Evolutionary conservation across 306 rosid species (phyloP).

Genomic region (Vicia sativa): DNA sequence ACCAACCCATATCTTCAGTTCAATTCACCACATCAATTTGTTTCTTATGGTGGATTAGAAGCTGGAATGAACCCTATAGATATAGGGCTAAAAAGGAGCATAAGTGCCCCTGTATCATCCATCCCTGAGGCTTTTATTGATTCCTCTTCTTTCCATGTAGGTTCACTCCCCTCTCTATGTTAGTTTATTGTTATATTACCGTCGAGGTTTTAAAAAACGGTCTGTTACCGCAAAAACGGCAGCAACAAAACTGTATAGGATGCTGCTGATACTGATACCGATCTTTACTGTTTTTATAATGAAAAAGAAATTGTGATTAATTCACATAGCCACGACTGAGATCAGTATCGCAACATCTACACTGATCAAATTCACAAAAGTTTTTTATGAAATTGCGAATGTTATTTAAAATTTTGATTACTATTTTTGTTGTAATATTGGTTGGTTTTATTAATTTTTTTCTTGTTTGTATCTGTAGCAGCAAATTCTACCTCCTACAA

Average conservation of each 20-base stretch:
- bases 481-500: slow-evolving; percentile 56
- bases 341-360: too few species aligned
- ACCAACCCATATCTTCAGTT: slow-evolving; percentile 51
- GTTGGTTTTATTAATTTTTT: slow-evolving; percentile 22
- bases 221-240: too few species aligned
- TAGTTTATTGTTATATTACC: neutral
- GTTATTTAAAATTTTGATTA: too few species aligned
- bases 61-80: slow-evolving; percentile 56
- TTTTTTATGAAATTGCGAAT: too few species aligned
- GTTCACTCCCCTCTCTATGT: slow-evolving; percentile 21
- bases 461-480: slow-evolving; percentile 28
- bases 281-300: too few species aligned
- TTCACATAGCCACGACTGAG: too few species aligned
- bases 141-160: slow-evolving; percentile 61
- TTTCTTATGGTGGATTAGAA: slow-evolving; percentile 58
- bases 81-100: slow-evolving; percentile 54
- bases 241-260: too few species aligned
- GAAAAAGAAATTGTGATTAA: too few species aligned
- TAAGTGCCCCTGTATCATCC: slow-evolving; percentile 63
- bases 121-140: slow-evolving; percentile 68
- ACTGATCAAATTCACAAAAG: too few species aligned
- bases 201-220: too few species aligned
- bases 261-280: too few species aligned
- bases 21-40: slow-evolving; percentile 57
- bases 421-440: neutral